Evolutionary conservation across 2,329 filamentous ascomycete species (phyloP).

Genomic region (Cercospora citrullina): DNA sequence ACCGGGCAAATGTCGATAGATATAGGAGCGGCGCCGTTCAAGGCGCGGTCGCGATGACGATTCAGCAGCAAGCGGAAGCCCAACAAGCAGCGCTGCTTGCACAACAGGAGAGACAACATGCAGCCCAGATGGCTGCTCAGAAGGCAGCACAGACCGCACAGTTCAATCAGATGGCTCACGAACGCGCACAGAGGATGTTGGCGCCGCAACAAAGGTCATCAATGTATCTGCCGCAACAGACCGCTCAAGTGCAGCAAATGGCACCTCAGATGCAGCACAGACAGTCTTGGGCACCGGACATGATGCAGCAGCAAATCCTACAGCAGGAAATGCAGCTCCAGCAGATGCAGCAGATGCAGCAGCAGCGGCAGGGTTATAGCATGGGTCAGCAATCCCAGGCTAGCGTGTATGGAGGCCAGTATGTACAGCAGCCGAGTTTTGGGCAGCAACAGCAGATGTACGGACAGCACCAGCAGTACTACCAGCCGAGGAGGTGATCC

Average conservation of each 20-base stretch:
- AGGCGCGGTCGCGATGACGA: conserved; percentile 63
- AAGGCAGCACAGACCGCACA: conserved; percentile 32
- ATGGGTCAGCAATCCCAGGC: conserved; percentile 14
- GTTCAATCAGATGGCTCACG: conserved; percentile 28
- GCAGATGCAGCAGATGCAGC: conserved; percentile 19
- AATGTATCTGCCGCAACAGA: conserved; percentile 4
- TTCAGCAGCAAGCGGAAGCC: conserved; percentile 40
- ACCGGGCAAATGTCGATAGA: conserved; percentile 69
- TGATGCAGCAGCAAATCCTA: conserved; percentile 20
- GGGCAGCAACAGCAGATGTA: conserved; percentile 2
- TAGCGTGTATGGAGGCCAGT: conserved; percentile 24
- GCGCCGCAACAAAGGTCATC: conserved; percentile 2
- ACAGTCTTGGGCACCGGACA: conserved; percentile 16
- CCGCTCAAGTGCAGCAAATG: conserved; percentile 8
- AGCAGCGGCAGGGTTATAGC: conserved; percentile 5
- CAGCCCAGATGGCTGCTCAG: conserved; percentile 32
- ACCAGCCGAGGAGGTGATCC: conserved; percentile 1
- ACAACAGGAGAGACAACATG: conserved; percentile 35
- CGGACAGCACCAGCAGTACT: conserved; percentile 15
- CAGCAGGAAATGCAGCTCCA: conserved; percentile 15
- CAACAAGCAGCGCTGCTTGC: conserved; percentile 43
- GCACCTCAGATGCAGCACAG: conserved; percentile 9
- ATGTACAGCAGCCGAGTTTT: conserved; percentile 21
- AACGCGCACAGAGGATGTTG: conserved; percentile 18
- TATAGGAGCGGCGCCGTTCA: conserved; percentile 67